phyloP scores from a whole-genome alignment of 1,139 yeast genomes.

The Pichia cactophila region DNA sequence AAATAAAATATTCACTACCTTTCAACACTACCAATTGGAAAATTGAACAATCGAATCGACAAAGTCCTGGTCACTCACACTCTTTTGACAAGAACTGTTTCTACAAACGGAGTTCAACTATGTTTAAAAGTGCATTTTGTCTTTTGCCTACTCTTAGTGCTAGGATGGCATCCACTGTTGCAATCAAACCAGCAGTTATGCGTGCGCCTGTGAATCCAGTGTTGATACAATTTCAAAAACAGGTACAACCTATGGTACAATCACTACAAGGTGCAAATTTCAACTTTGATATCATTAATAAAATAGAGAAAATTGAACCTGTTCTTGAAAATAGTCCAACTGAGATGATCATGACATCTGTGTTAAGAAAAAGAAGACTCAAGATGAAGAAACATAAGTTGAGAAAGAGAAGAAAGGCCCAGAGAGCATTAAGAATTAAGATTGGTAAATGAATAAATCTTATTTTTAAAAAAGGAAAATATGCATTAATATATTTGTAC shows the following conservation, averaged over 20 bases:
- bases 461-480: not conserved
- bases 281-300: not conserved
- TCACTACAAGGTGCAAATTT: not conserved
- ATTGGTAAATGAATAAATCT: slow-evolving; percentile 35
- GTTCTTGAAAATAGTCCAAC: slow-evolving; percentile 10
- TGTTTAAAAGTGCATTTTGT: slow-evolving; percentile 11
- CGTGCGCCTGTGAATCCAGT: not conserved
- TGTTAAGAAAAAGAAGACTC: slow-evolving; percentile 51
- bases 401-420: slow-evolving; percentile 58
- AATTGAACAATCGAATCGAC: too few relatives aligned
- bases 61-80: not conserved
- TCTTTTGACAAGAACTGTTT: not conserved
- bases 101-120: not conserved
- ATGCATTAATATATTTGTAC: slow-evolving; percentile 2
- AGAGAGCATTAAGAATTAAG: slow-evolving; percentile 51
- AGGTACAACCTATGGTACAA: not conserved
- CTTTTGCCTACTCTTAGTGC: slow-evolving; percentile 8
- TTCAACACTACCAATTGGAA: too few relatives aligned
- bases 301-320: slow-evolving; percentile 11
- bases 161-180: slow-evolving; percentile 16
- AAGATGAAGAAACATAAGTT: slow-evolving; percentile 60
- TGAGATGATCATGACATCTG: slow-evolving; percentile 41
- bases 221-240: not conserved
- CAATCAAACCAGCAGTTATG: slow-evolving; percentile 5
- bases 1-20: not conserved